phyloP scores from a whole-genome alignment of 2,329 filamentous ascomycete species.

The Sclerotinia nivalis region DNA sequence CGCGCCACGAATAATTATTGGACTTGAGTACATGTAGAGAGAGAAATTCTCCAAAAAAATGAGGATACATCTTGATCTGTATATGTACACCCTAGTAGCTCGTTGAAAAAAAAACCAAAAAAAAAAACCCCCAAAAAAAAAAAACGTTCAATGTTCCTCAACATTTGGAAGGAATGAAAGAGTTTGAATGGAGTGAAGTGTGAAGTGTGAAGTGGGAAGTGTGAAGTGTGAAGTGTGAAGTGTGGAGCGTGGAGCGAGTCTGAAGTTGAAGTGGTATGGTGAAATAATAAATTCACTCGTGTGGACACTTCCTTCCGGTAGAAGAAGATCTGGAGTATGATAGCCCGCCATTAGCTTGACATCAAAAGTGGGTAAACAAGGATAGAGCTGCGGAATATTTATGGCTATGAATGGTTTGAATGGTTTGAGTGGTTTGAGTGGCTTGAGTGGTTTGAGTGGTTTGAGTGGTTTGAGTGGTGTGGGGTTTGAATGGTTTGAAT shows the following conservation, averaged over 20 bases:
- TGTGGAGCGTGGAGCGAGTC: neutral
- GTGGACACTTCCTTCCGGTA: neutral
- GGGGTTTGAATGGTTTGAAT: neutral
- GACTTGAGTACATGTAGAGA: neutral
- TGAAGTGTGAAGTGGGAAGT: neutral
- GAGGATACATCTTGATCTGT: neutral
- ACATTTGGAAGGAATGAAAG: neutral
- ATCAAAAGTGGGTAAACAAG: neutral
- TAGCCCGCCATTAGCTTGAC: neutral
- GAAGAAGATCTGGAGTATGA: conserved; percentile 6
- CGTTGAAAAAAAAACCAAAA: no score
- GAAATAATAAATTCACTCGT: neutral
- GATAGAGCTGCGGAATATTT: neutral
- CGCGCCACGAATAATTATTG: conserved; percentile 1
- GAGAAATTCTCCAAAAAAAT: neutral
- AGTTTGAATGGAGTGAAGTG: neutral
- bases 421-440: neutral
- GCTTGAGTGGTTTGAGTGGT: no score
- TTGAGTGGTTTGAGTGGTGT: neutral
- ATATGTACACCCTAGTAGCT: no score
- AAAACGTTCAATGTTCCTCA: no score
- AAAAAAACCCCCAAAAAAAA: no score
- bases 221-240: neutral
- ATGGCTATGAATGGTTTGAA: neutral
- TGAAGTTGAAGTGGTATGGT: neutral